phyloP scores from a whole-genome alignment of 2,329 filamentous ascomycete species.

The Thielaviopsis punctulata region DNA sequence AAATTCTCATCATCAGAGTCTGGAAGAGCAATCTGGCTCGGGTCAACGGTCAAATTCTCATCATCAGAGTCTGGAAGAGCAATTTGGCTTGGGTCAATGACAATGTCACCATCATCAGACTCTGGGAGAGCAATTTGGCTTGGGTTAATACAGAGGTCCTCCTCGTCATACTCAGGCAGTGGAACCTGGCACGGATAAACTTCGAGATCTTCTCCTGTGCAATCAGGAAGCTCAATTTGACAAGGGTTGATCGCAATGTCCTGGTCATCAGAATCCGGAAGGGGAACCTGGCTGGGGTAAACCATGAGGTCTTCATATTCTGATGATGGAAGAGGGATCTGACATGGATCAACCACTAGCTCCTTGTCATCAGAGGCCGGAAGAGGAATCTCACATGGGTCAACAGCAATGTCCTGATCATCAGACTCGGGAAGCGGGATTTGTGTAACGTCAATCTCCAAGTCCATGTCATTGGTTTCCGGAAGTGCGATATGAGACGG shows the following conservation, averaged over 20 bases:
- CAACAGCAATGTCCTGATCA: background rate
- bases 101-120: too few species aligned
- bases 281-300: background rate
- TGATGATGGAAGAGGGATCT: conserved; percentile 2
- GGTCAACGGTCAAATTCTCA: background rate
- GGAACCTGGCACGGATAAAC: too few species aligned
- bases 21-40: background rate
- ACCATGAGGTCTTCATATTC: too few species aligned
- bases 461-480: too few species aligned
- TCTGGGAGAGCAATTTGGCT: too few species aligned
- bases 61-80: background rate
- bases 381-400: background rate
- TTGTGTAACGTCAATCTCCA: too few species aligned
- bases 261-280: too few species aligned
- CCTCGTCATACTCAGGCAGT: background rate
- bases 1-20: background rate
- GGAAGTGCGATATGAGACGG: background rate
- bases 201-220: too few species aligned
- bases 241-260: background rate
- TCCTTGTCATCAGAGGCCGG: background rate
- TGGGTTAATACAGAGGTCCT: too few species aligned
- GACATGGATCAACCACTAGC: background rate
- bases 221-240: too few species aligned
- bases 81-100: background rate
- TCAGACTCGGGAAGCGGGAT: background rate